These are phyloP conservation scores for Auriculariales sp. DNA, from an alignment of 768 basidiomycete species.

Conservation along the genomic window DNA sequence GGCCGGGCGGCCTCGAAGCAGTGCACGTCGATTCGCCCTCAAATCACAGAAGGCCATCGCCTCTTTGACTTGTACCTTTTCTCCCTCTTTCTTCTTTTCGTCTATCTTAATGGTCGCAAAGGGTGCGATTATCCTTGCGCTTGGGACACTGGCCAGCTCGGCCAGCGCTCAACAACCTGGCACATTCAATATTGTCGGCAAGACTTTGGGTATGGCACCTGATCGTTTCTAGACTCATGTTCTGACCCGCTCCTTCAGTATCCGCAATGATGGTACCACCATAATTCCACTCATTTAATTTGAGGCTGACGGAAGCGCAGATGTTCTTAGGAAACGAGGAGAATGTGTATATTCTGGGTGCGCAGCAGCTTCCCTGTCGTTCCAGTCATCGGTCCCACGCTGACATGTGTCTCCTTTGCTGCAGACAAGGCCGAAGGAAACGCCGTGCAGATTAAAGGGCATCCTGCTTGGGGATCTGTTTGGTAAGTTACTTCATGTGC, in stretches of 20 bases:
- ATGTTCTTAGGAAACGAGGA: slow-evolving; percentile 69
- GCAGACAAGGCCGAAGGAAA: slow-evolving; percentile 76
- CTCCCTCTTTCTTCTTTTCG: too few species aligned
- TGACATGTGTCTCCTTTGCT: not conserved
- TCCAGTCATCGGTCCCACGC: not conserved
- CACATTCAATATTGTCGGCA: slow-evolving; percentile 53
- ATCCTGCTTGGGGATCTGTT: slow-evolving; percentile 62
- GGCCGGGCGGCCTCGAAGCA: too few species aligned
- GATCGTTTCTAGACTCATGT: slow-evolving; percentile 21
- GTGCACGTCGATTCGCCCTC: too few species aligned
- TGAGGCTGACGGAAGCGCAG: slow-evolving; percentile 23
- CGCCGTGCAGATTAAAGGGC: slow-evolving; percentile 43
- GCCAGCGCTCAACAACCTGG: too few species aligned
- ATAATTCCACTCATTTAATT: not conserved
- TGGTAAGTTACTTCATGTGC: slow-evolving; percentile 21
- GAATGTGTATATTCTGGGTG: slow-evolving; percentile 65
- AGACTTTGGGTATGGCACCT: slow-evolving; percentile 58
- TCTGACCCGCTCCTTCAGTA: not conserved
- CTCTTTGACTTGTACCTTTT: too few species aligned
- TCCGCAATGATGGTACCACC: not conserved
- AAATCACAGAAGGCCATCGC: too few species aligned
- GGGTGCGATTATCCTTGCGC: too few species aligned
- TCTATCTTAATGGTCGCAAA: too few species aligned
- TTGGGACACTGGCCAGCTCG: too few species aligned
- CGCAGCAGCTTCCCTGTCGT: not conserved